Evolutionary conservation across 1,284 basidiomycete genomes (phyloP).

Genomic region (Puccinia polysora): DNA sequence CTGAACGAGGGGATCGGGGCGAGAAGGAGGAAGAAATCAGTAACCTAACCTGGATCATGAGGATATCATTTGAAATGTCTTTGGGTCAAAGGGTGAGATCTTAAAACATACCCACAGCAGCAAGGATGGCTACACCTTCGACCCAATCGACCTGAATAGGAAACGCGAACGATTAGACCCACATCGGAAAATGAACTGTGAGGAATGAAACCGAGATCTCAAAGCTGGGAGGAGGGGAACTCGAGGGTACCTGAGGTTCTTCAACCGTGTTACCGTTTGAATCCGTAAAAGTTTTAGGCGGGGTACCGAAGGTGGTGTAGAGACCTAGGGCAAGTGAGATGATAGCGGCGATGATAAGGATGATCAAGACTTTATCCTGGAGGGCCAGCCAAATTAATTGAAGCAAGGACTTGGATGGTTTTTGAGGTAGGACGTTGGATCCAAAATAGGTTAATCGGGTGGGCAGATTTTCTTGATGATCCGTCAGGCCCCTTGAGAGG

Average conservation of each 20-base stretch:
- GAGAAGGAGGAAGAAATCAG: conserved; percentile 52
- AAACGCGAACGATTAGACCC: background rate
- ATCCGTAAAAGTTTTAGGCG: conserved; percentile 58
- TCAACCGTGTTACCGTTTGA: conserved; percentile 45
- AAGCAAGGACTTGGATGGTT: conserved; percentile 72
- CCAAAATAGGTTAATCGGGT: conserved; percentile 63
- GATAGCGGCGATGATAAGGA: conserved; percentile 83
- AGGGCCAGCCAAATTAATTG: conserved; percentile 88
- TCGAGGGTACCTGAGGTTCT: conserved; percentile 28
- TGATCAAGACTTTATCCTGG: conserved; percentile 90
- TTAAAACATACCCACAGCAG: conserved; percentile 58
- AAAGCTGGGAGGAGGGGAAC: background rate
- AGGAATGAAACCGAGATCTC: background rate
- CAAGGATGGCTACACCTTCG: conserved; percentile 92
- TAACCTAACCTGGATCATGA: background rate
- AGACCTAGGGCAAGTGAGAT: conserved; percentile 89
- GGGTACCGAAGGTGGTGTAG: conserved; percentile 82
- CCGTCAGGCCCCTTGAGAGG: conserved; percentile 58
- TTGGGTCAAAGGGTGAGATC: background rate
- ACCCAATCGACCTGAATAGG: conserved; percentile 72
- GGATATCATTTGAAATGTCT: background rate
- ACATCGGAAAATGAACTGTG: background rate
- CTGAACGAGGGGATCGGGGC: conserved; percentile 52
- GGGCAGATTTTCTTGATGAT: conserved; percentile 44
- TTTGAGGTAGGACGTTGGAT: conserved; percentile 71